Evolutionary conservation across 2,329 filamentous ascomycete genomes (phyloP).

Genomic region (Fusarium bactridioides): DNA sequence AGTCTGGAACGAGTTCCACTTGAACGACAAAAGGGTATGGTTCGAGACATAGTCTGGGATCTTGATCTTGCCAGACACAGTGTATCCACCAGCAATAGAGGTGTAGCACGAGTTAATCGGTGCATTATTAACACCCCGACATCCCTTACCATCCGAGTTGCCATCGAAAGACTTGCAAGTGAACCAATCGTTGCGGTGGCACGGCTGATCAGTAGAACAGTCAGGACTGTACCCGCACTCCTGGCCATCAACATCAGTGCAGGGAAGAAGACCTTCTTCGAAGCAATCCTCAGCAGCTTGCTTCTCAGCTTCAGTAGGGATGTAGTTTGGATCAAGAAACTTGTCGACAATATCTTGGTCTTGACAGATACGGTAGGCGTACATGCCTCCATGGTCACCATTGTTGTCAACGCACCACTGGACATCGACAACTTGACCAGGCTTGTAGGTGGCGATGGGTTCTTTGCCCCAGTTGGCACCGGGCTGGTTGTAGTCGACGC

Average conservation of each 20-base stretch:
- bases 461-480: conserved; percentile 52
- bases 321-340: conserved; percentile 55
- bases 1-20: conserved; percentile 65
- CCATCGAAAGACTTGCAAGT: conserved; percentile 57
- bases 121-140: conserved; percentile 57
- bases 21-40: conserved; percentile 61
- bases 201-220: conserved; percentile 53
- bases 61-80: conserved; percentile 60
- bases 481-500: conserved; percentile 62
- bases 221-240: conserved; percentile 58
- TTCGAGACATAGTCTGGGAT: conserved; percentile 57
- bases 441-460: conserved; percentile 53
- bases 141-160: conserved; percentile 45
- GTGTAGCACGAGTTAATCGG: conserved; percentile 57
- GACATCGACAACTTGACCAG: conserved; percentile 57
- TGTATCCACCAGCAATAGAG: conserved; percentile 61
- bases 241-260: conserved; percentile 60
- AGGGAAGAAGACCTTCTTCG: conserved; percentile 54
- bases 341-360: conserved; percentile 60
- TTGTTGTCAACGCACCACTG: conserved; percentile 66
- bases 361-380: conserved; percentile 61
- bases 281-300: conserved; percentile 63
- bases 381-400: conserved; percentile 66
- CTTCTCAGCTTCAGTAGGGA: conserved; percentile 61
- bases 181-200: conserved; percentile 62